These are phyloP conservation scores for Ascocoryne sarcoides DNA, from an alignment of 2,329 filamentous ascomycete species.

Conservation along the genomic window DNA sequence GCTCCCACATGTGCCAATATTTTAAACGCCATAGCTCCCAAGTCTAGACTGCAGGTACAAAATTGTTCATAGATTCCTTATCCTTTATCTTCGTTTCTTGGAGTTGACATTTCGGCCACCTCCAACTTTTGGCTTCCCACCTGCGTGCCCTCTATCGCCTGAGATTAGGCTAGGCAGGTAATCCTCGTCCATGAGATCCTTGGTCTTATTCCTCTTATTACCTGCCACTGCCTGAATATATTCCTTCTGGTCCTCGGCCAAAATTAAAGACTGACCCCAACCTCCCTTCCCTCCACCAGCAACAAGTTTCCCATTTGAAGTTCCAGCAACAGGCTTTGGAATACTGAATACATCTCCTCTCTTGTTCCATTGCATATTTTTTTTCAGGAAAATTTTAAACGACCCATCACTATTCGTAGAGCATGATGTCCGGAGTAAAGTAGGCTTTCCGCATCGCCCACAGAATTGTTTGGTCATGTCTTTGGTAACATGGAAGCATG, in stretches of 20 bases:
- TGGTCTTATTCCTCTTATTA: constrained; percentile 58
- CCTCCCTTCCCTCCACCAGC: constrained; percentile 71
- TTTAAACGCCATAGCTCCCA: constrained; percentile 6
- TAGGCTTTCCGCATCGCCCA: constrained; percentile 78
- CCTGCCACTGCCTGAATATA: constrained; percentile 57
- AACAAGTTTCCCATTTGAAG: constrained; percentile 63
- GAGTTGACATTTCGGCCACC: constrained; percentile 83
- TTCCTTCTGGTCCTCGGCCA: constrained; percentile 96
- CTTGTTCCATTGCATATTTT: constrained; percentile 94
- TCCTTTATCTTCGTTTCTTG: constrained; percentile 46
- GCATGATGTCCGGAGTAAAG: constrained; percentile 77
- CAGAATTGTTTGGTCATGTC: constrained; percentile 90
- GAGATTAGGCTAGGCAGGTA: constrained; percentile 79
- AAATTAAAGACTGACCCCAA: constrained; percentile 76
- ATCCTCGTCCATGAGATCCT: constrained; percentile 91
- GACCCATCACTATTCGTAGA: constrained; percentile 72
- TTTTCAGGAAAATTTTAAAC: constrained; percentile 81
- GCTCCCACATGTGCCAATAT: constrained; percentile 2
- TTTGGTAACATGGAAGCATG: constrained; percentile 77
- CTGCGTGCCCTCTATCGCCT: constrained; percentile 65
- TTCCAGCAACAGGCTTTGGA: constrained; percentile 79
- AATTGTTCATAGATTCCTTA: too few species aligned
- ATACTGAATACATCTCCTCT: constrained; percentile 87
- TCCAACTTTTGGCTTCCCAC: constrained; percentile 68
- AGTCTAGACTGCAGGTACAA: background rate